phyloP scores from a whole-genome alignment of 2,329 filamentous ascomycete species.

The Calonectria montana region DNA sequence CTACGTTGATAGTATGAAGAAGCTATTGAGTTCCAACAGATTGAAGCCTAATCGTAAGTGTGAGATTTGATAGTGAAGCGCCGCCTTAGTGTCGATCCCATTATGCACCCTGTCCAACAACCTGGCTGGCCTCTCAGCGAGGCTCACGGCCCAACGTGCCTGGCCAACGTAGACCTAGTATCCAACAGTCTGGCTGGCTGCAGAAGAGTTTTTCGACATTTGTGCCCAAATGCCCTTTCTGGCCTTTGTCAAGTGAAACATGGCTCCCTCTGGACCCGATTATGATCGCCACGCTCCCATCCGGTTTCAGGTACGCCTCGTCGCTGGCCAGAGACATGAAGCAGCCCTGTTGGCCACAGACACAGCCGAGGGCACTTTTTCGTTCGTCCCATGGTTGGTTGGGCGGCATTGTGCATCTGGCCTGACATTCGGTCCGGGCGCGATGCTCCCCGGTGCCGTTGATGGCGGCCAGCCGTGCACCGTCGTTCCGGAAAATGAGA shows the following conservation, averaged over 20 bases:
- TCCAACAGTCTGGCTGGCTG: background rate
- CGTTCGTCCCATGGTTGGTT: background rate
- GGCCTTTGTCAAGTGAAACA: conserved; percentile 1
- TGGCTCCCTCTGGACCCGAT: conserved; percentile 6
- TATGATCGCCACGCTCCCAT: conserved; percentile 4
- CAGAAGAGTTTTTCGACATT: background rate
- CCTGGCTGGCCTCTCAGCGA: background rate
- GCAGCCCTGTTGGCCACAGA: background rate
- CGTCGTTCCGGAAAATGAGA: conserved; percentile 2
- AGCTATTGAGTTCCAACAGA: background rate
- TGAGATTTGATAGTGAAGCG: background rate
- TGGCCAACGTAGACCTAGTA: background rate
- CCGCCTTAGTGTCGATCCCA: background rate
- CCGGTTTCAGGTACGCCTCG: background rate
- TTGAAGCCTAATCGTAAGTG: background rate
- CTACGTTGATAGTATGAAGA: background rate
- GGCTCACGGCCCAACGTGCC: background rate
- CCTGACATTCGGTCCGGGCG: background rate
- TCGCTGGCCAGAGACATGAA: background rate
- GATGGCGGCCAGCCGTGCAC: background rate
- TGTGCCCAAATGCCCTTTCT: background rate
- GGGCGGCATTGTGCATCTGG: background rate
- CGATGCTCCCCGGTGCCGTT: background rate
- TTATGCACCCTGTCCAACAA: background rate
- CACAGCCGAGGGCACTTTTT: background rate